Conservation (phyloP, 495 filamentous ascomycete genomes). For the Sphaerosporella brunnea region DNA sequence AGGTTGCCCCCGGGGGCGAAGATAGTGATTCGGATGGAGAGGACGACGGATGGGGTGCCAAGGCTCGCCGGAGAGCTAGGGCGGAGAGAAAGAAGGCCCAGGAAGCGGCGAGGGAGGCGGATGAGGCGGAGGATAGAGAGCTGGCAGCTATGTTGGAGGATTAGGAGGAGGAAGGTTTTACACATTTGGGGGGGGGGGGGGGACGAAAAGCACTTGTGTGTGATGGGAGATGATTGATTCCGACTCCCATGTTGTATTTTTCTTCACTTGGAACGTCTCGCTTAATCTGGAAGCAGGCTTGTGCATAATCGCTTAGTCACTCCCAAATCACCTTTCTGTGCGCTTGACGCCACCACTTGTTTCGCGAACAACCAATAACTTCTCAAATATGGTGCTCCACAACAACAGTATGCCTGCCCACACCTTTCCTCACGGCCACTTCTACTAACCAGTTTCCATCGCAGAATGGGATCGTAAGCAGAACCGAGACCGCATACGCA, state of each 20-base stretch:
- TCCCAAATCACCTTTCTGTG: no score
- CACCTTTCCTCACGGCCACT: constrained; percentile 47
- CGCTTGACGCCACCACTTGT: no score
- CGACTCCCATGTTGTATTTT: no score
- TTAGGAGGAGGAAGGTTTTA: no score
- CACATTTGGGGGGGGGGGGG: no score
- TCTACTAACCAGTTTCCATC: constrained; percentile 32
- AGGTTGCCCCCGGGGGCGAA: constrained; percentile 48
- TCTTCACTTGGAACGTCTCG: no score
- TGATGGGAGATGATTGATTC: no score
- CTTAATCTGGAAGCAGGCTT: no score
- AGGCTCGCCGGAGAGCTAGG: neutral
- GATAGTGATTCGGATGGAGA: constrained; percentile 13
- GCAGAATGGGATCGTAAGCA: constrained; percentile 33
- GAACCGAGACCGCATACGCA: constrained; percentile 25
- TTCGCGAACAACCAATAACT: constrained; percentile 3
- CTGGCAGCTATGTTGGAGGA: constrained; percentile 28
- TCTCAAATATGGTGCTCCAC: constrained; percentile 21
- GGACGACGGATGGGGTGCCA: constrained; percentile 16
- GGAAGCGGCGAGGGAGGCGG: constrained; percentile 22
- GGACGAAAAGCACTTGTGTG: no score
- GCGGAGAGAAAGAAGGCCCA: constrained; percentile 21
- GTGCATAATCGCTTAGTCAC: no score
- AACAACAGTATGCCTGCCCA: constrained; percentile 16
- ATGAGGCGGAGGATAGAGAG: constrained; percentile 29